Base-by-base conservation (phyloP, 805 yeast species). In the Schwanniomyces occidentalis region DNA sequence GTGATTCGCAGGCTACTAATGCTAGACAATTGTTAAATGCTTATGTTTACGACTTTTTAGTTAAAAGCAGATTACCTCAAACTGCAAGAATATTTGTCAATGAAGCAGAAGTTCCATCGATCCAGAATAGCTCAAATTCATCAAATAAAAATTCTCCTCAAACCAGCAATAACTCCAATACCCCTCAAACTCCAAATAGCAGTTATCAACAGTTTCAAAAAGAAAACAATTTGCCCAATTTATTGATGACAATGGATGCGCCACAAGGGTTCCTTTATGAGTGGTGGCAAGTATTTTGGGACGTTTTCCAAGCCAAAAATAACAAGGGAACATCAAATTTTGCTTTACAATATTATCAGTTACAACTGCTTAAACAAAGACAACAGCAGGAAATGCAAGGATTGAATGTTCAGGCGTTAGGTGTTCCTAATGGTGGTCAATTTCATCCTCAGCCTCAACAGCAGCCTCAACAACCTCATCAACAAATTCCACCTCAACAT, bases 271-370 rank as follows among this genome's bases (percentile, higher is more conserved):
- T 87, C 51, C 63, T 89, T 16, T 82, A 78, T 51, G 97, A 90
- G 57, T 89, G 97, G 97, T 89, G 96, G 96, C 88, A 80, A 66
- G 80, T 90, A 12, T 90, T 89, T 56, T 90, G 96, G 96, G 96
- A 89, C 55, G 81, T 88, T 18, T 86, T 83, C 60, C 85, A 85
- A 51, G 95, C 95, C 3, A 73, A 88, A 48, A 79, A 86, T 26
- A 79, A 76, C 43, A 67, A 80, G 39, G 82, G 78, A 10, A 78
- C 81, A 9, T 75, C 85, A 14, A 45, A 44, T 4, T 63, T 75
- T 38, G 91, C 93, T 3, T 74, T 76, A 29, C 85, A 83, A 51
- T 86, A 85, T 59, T 80, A 78, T 49, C 85, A 82, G 44, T 69
- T 78, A 43, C 80, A 82, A 44, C 52, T 71, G 30, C 54, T 78